Evolutionary conservation across 805 yeast genomes (phyloP).

Genomic region (Tanozyma kutaoensis): DNA sequence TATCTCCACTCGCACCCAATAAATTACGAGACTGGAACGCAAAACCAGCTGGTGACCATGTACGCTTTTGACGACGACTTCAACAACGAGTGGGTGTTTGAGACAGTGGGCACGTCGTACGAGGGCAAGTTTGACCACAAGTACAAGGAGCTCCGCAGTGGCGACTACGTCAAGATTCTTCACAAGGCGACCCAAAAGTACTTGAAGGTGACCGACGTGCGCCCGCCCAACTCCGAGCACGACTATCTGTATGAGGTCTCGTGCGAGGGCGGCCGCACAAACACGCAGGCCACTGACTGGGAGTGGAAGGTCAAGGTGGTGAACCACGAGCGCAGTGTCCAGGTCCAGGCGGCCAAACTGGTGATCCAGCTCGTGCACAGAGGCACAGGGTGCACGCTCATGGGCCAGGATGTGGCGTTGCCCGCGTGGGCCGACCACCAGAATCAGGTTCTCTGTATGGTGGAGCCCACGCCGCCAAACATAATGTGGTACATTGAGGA

Average conservation of each 20-base stretch:
- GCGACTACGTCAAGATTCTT: conserved; percentile 49
- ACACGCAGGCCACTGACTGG: conserved; percentile 55
- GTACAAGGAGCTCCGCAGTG: conserved; percentile 30
- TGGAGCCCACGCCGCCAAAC: conserved; percentile 52
- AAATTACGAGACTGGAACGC: conserved; percentile 50
- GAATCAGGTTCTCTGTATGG: conserved; percentile 81
- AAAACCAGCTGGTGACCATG: conserved; percentile 70
- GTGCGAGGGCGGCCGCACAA: conserved; percentile 44
- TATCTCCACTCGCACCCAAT: conserved; percentile 70
- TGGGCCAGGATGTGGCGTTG: conserved; percentile 60
- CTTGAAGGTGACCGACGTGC: conserved; percentile 53
- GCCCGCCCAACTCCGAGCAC: conserved; percentile 85
- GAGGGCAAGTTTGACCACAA: conserved; percentile 25
- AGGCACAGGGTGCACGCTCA: conserved; percentile 53
- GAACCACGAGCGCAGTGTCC: conserved; percentile 13
- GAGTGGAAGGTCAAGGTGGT: conserved; percentile 50
- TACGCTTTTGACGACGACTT: conserved; percentile 43
- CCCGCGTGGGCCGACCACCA: conserved; percentile 83
- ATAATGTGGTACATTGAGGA: conserved; percentile 67
- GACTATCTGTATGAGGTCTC: conserved; percentile 83
- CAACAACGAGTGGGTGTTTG: conserved; percentile 68
- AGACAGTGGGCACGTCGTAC: conserved; percentile 20
- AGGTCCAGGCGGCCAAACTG: conserved; percentile 45
- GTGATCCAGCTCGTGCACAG: conserved; percentile 57
- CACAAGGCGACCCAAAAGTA: conserved; percentile 59